phyloP scores from a whole-genome alignment of 768 basidiomycete species.

The Tricholoma terreum region DNA sequence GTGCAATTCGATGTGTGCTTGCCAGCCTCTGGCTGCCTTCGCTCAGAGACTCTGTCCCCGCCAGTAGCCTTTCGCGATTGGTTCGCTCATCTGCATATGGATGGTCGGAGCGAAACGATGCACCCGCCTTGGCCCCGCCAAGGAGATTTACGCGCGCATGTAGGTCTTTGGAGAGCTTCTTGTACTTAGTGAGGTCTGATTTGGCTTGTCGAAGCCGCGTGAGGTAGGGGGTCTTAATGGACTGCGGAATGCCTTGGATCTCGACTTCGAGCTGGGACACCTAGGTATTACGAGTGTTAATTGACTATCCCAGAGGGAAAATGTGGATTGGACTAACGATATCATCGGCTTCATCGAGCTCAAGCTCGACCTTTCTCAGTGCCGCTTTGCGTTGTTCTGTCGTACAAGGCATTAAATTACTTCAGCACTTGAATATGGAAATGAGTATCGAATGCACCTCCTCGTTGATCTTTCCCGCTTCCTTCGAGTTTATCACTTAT shows the following conservation, averaged over 20 bases:
- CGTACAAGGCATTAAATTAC: not conserved
- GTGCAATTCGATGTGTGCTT: constrained; percentile 81
- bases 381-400: constrained; percentile 80
- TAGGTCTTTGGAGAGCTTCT: constrained; percentile 73
- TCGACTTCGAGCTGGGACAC: constrained; percentile 94
- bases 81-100: constrained; percentile 57
- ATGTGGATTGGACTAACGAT: constrained; percentile 51
- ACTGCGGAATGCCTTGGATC: constrained; percentile 87
- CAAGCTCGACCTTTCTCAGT: constrained; percentile 78
- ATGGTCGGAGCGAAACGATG: constrained; percentile 54
- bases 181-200: constrained; percentile 66
- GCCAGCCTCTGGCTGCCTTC: constrained; percentile 74
- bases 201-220: constrained; percentile 67
- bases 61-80: constrained; percentile 70
- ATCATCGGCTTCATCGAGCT: constrained; percentile 93
- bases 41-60: constrained; percentile 65
- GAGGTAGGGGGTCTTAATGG: constrained; percentile 68
- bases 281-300: constrained; percentile 36
- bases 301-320: not conserved
- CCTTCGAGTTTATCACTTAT: constrained; percentile 77
- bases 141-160: constrained; percentile 70
- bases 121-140: constrained; percentile 14
- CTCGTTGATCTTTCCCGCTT: constrained; percentile 59
- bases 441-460: constrained; percentile 48
- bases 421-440: not conserved